Evolutionary conservation across 1,284 basidiomycete genomes (phyloP).

Genomic region (Mycena citricolor): DNA sequence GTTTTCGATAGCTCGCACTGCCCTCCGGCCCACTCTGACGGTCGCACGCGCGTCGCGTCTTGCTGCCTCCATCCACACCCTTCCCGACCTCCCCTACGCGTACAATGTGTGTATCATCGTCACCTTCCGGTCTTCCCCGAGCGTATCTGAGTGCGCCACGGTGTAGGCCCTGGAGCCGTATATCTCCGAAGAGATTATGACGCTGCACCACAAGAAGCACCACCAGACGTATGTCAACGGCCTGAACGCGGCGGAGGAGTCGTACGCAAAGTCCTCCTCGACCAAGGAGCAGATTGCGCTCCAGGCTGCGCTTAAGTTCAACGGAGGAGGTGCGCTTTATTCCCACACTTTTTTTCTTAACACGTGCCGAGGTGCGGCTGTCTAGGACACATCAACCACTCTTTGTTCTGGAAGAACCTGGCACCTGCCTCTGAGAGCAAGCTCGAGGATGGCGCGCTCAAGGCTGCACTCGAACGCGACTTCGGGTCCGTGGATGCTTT

Average conservation of each 20-base stretch:
- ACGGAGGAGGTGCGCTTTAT: constrained; percentile 72
- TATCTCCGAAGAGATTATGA: constrained; percentile 85
- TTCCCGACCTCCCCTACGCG: constrained; percentile 87
- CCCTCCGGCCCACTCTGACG: constrained; percentile 41
- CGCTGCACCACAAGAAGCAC: constrained; percentile 94
- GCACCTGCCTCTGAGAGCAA: constrained; percentile 65
- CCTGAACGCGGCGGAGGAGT: constrained; percentile 88
- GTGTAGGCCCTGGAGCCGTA: constrained; percentile 71
- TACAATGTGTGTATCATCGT: constrained; percentile 71
- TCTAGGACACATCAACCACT: constrained; percentile 84
- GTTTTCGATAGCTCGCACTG: constrained; percentile 45
- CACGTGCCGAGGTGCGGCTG: constrained; percentile 29
- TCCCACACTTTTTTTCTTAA: background rate
- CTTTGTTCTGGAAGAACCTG: constrained; percentile 98
- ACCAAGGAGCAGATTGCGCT: constrained; percentile 85
- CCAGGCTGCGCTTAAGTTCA: constrained; percentile 87
- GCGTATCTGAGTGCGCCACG: constrained; percentile 1
- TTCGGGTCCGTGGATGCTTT: constrained; percentile 87
- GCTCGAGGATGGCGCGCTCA: constrained; percentile 72
- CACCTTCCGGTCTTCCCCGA: background rate
- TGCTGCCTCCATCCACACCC: constrained; percentile 56
- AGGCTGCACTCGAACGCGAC: constrained; percentile 77
- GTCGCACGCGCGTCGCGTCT: constrained; percentile 28
- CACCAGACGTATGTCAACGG: constrained; percentile 93
- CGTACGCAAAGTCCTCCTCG: constrained; percentile 63